Evolutionary conservation across 768 basidiomycete genomes (phyloP).

Genomic region (Mycena haematopus): DNA sequence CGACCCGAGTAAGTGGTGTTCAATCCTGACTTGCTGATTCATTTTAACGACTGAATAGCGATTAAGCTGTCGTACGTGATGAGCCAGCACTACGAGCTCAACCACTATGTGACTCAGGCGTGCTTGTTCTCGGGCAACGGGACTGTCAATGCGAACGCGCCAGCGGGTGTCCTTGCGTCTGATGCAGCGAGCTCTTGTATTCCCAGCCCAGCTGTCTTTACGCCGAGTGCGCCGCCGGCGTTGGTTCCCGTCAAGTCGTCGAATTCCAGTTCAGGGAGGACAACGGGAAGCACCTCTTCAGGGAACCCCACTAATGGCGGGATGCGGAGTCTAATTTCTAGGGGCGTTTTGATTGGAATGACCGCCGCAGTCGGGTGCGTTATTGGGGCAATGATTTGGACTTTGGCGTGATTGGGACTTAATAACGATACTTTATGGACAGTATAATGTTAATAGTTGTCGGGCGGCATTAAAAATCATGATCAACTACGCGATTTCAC

Average conservation of each 20-base stretch:
- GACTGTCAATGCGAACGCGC: conserved; percentile 19
- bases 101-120: conserved; percentile 3
- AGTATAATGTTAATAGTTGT: background rate
- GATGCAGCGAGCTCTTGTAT: conserved; percentile 20
- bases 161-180: background rate
- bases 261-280: background rate
- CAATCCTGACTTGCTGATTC: background rate
- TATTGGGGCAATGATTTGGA: conserved; percentile 6
- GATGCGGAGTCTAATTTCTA: background rate
- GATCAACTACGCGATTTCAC: too few species aligned
- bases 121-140: conserved; percentile 30
- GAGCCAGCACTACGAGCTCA: conserved; percentile 25
- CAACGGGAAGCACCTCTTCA: background rate
- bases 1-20: conserved; percentile 66
- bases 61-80: conserved; percentile 26
- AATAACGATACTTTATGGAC: background rate
- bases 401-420: background rate
- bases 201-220: conserved; percentile 20
- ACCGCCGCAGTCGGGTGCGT: background rate
- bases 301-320: background rate
- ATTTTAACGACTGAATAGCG: conserved; percentile 3
- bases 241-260: conserved; percentile 12
- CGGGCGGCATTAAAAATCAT: too few species aligned
- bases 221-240: conserved; percentile 25
- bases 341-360: background rate